Evolutionary conservation across 352 stramenopile genomes (phyloP), one percentile per base, ranked within the genome.

Genomic region (Phytophthora aleatoria): DNA sequence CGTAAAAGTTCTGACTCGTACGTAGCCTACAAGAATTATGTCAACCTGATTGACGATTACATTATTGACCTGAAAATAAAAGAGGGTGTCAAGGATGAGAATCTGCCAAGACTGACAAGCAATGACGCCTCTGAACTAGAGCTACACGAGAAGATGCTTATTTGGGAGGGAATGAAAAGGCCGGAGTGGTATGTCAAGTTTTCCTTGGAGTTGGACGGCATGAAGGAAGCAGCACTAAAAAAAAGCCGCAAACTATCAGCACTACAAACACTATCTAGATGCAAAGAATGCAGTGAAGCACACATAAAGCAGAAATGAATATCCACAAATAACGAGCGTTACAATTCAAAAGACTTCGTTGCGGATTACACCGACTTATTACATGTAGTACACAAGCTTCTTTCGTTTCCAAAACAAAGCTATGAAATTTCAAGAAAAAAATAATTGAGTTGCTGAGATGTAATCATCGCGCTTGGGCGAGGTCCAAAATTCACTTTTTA

Each of bases 121-220:
- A 57, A 56, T 7, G 11, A 35, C 3, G 41, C 41, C 0, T 16
- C 50, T 44, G 0, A 8, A 33, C 1, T 3, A 15, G 59, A 67
- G 50, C 42, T 61, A 2, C 2, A 7, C 2, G 11, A 27, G 8
- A 69, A 69, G 26, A 63, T 53, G 10, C 2, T 36, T 20, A 69
- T 69, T 31, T 63, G 53, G 52, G 31, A 13, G 3, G 11, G 3
- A 0, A 30, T 16, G 1, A 64, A 58, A 39, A 53, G 53, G 43
- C 53, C 61, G 3, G 61, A 69, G 12, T 45, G 33, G 28, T 69
- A 58, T 41, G 39, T 64, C 13, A 63, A 53, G 31, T 58, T 43
- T 26, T 47, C 47, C 2, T 50, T 69, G 45, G 61, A 53, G 15
- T 15, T 69, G 61, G 33, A 57, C 31, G 31, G n/a, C 3, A 53